Evolutionary conservation across 768 basidiomycete species (phyloP).

Genomic region (Cytidiella melzeri): DNA sequence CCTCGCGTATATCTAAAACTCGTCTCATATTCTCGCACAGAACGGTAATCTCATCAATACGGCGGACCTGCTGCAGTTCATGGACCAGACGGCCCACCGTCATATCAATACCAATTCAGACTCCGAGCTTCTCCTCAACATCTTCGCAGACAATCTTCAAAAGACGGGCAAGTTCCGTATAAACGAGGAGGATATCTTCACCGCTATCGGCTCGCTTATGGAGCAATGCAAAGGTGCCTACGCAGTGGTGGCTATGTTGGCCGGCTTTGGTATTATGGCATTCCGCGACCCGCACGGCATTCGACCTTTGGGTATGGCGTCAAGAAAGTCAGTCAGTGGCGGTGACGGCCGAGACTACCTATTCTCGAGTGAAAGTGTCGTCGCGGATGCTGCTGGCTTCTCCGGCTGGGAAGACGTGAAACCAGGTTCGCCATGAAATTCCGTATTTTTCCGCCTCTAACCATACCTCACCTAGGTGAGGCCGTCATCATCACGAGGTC

Average conservation of each 20-base stretch:
- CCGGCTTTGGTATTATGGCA: constrained; percentile 96
- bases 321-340: constrained; percentile 45
- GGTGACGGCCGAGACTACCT: constrained; percentile 70
- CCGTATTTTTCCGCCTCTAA: too few relatives aligned
- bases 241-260: constrained; percentile 98
- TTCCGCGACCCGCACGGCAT: constrained; percentile 99
- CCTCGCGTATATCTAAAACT: constrained; percentile 1
- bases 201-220: constrained; percentile 87
- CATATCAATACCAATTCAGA: constrained; percentile 99
- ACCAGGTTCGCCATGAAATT: constrained; percentile 75
- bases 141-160: constrained; percentile 96
- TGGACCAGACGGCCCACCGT: constrained; percentile 94
- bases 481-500: constrained; percentile 91
- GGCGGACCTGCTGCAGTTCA: constrained; percentile 73
- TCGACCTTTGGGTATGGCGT: constrained; percentile 84
- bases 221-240: constrained; percentile 87
- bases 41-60: constrained; percentile 99
- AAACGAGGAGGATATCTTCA: constrained; percentile 99
- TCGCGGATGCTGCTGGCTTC: constrained; percentile 91
- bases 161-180: constrained; percentile 99
- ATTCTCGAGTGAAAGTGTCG: constrained; percentile 92
- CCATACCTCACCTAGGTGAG: constrained; percentile 84
- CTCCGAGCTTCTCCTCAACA: constrained; percentile 94
- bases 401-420: constrained; percentile 89
- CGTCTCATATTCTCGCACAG: constrained; percentile 33